These are phyloP conservation scores for Paramecium pentaurelia DNA, from an alignment of 73 alveolate genomes.

Conservation along the genomic window DNA sequence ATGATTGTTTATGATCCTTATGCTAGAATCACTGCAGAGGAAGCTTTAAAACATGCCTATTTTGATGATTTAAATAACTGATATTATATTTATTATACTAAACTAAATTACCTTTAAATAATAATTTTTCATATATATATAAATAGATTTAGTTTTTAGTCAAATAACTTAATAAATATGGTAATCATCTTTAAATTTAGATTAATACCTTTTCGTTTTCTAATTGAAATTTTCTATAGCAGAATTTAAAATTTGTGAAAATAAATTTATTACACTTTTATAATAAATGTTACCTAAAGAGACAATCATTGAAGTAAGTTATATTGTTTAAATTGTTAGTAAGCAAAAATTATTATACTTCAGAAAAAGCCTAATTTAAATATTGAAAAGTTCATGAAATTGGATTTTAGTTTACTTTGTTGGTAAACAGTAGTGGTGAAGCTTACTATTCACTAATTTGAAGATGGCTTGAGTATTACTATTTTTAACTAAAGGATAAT, in stretches of 20 bases:
- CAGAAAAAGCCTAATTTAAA: conserved; percentile 5
- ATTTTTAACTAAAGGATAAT: neutral
- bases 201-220: neutral
- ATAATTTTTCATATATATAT: neutral
- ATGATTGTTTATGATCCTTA: conserved; percentile 78
- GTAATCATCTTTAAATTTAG: neutral
- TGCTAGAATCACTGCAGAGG: conserved; percentile 80
- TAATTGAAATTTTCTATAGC: neutral
- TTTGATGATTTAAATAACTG: conserved; percentile 58
- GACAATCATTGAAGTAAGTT: conserved; percentile 12
- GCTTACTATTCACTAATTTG: conserved; percentile 21
- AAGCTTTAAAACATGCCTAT: conserved; percentile 79
- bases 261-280: neutral
- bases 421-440: conserved; percentile 7
- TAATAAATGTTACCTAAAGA: conserved; percentile 29
- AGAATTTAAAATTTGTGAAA: neutral
- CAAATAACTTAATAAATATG: neutral
- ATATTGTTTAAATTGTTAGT: neutral
- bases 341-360: neutral
- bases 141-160: neutral
- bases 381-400: neutral
- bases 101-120: neutral
- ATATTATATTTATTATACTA: neutral
- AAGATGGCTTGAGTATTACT: conserved; percentile 29
- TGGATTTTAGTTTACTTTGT: neutral